Base-by-base conservation (phyloP, 2,329 filamentous ascomycete genomes). In the Pyrenochaeta sp. region DNA sequence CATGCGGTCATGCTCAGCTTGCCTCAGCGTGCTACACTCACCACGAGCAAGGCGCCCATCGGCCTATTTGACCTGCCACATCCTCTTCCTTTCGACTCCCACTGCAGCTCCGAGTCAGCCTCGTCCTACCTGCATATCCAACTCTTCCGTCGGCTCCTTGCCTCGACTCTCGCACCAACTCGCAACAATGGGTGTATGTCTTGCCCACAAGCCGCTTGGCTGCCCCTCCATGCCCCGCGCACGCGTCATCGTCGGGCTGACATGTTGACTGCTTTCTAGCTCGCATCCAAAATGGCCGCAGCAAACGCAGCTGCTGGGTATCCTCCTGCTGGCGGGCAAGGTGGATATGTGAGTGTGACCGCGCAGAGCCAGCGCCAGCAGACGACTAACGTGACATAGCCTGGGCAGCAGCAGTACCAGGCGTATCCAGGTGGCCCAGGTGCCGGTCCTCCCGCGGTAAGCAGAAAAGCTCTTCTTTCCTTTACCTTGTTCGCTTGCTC, bases 371-470 rank as follows among this genome's bases (percentile, higher is more conserved):
- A 11, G 22, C 47, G 30, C 40, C 41, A 42, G 44, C 45, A 41
- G 46, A 21, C 35, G 35, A 46, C 62, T 66, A 60, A 66, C 44
- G 45, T 37, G 29, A 41, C 39, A 30, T 40, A 76, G 74, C 73
- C 73, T 54, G 70, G 73, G 37, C 75, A 79, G 56, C 71, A 68
- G 48, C 73, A 76, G 61, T 83, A 84, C 69, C 80, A 83, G 72
- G 76, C 81, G 54, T 84, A 80, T 65, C 76, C 75, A 58, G 76
- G 76, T 51, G 82, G 78, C 63, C 75, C 74, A 52, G 76, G 74
- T 58, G 66, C 68, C 59, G 60, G 62, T 50, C 59, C 63, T 60
- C 60, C 59, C 59, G 63, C 34, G 34, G 69, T 69, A 69, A 71
- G 68, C 53, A 36, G 14, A 39, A 61, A 55, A 54, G 50, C 49